Base-by-base conservation (phyloP, 352 stramenopile species). In the Phytophthora agathidicida region DNA sequence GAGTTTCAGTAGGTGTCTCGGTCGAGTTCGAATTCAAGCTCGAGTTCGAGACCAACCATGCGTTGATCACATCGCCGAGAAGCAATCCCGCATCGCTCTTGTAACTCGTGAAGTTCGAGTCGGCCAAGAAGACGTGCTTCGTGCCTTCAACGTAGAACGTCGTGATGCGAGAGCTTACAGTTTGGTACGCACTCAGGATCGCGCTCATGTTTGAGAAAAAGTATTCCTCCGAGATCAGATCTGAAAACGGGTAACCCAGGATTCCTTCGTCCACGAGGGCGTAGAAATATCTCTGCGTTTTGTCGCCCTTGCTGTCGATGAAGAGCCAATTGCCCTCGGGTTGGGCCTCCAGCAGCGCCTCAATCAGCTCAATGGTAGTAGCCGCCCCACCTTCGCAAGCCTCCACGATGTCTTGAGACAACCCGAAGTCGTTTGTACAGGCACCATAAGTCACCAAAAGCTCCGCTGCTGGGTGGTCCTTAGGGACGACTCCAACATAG, bases 201-300 rank as follows among this genome's bases (percentile, higher is more conserved):
- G 45, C 41, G 6, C 48, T 64, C 54, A 79, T 67, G 38, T 79
- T 60, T 6, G 30, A 48, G 64, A 71, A 85, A 36, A 88, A 88
- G 33, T 73, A 63, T 3, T 67, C 67, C n/a, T 41, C 47, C 2
- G 57, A 73, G 32, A 91, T 77, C 30, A 80, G 66, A 11, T 88
- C 65, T n/a, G 57, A 53, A 60, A 91, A 91, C 41, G 80, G 77
- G 67, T 75, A 88, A 10, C 60, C 67, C 16, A 75, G 27, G 24
- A 91, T 73, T 17, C 78, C 78, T 37, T 86, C 55, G 7, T 77
- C 54, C 16, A 88, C 31, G 13, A 89, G 65, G 32, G 76, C 65
- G 60, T 88, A 91, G 60, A 83, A 91, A 23, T 74, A 71, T 8
- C 78, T 71, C 58, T 91, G 81, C 3, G 65, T 82, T 26, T 60